Base-by-base conservation (phyloP, 352 stramenopile species). In the Pythium apleroticum region DNA sequence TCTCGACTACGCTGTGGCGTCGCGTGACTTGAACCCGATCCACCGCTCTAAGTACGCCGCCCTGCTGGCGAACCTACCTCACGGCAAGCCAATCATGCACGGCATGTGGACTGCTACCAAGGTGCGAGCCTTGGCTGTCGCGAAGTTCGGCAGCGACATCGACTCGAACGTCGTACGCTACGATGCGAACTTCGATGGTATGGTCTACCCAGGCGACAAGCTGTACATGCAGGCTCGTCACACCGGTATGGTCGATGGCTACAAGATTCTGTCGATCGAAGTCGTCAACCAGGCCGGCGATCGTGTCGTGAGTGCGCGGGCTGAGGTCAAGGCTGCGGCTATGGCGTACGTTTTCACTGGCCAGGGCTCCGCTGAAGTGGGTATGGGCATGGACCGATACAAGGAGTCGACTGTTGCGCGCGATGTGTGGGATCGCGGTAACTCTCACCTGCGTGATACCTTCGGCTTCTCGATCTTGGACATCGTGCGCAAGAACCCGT, bases 331-430 rank as follows among this genome's bases (percentile, higher is more conserved):
- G 65, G 81, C 92, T 59, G 59, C 76, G 1, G 66, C 72, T 8
- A 90, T 86, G 54, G 89, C 88, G 3, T 95, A 95, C 49, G 80
- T 95, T 2, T 97, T 97, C 58, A 97, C 88, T 22, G 89, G 88
- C 8, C 89, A 97, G 54, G 89, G 89, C 12, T 96, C 85, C 22
- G 86, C 86, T 28, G 74, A 83, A 15, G 76, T 92, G 4, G 86
- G 86, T 20, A 95, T 97, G 87, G 89, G 89, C 35, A 97, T 97
- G 89, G 84, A 95, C n/a, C 83, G 81, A 2, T 96, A 96, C 65
- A 73, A 85, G 57, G 75, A 84, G 37, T 94, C 84, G 6, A 35
- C 68, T 0, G 68, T 90, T 24, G 87, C 86, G 20, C 85, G 86
- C 30, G 79, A 89, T 5, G 80, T 95, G 49, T 97, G 89, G 89